Evolutionary conservation across 371 early-diverging fungal species (phyloP).

Genomic region (Mortierella sp.): DNA sequence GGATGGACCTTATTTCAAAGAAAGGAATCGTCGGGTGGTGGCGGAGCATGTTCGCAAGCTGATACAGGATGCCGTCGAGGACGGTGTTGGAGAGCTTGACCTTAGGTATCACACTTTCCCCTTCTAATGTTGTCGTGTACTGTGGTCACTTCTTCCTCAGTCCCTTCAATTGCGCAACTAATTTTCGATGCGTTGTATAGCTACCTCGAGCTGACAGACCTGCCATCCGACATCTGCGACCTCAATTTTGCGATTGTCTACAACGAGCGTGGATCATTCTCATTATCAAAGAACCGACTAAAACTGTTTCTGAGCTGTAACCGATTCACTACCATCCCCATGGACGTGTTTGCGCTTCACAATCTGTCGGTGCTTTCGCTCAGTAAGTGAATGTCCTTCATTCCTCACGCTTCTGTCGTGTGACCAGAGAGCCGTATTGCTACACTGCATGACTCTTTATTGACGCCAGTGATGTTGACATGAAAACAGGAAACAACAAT

Average conservation of each 20-base stretch:
- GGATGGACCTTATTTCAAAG: slow-evolving; percentile 36
- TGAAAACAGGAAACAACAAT: slow-evolving; percentile 61
- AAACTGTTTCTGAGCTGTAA: slow-evolving; percentile 66
- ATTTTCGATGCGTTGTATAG: slow-evolving; percentile 38
- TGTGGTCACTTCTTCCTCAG: background rate
- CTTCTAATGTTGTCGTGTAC: background rate
- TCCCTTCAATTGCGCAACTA: background rate
- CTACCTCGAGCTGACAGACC: slow-evolving; percentile 59
- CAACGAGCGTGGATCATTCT: slow-evolving; percentile 56
- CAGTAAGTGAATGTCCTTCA: slow-evolving; percentile 47
- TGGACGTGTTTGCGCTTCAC: slow-evolving; percentile 59
- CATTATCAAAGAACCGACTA: slow-evolving; percentile 58
- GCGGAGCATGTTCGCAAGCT: slow-evolving; percentile 58
- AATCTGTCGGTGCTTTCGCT: slow-evolving; percentile 68
- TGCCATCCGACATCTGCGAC: slow-evolving; percentile 65
- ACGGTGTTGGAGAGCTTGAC: slow-evolving; percentile 64
- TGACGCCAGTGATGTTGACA: too few species aligned
- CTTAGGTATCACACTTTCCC: slow-evolving; percentile 57
- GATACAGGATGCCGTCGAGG: slow-evolving; percentile 64
- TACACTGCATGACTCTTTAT: too few species aligned
- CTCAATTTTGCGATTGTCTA: slow-evolving; percentile 62
- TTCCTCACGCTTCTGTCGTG: background rate
- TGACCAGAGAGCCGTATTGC: background rate
- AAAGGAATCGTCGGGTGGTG: slow-evolving; percentile 28
- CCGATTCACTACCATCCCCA: slow-evolving; percentile 53